Percentiles rank a stretch among this genome's conserved stretches.
These are phyloP conservation scores for Laburnicola sp. DNA, from an alignment of 2,329 filamentous ascomycete genomes.

Conservation along the genomic window DNA sequence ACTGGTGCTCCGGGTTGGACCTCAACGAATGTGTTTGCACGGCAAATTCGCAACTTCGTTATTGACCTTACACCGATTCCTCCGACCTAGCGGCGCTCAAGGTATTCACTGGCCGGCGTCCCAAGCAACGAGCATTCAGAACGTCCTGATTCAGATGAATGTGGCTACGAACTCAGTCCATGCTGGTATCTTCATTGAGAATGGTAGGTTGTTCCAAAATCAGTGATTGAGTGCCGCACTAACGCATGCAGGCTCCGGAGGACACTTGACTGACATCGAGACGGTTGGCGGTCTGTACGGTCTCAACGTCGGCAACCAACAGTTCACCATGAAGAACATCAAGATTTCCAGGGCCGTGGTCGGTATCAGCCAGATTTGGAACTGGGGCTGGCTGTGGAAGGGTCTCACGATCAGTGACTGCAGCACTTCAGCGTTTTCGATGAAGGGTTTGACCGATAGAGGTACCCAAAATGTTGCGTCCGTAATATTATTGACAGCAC, in stretches of 20 bases:
- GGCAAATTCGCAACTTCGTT: conserved; percentile 67
- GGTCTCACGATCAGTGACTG: conserved; percentile 58
- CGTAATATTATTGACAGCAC: conserved; percentile 61
- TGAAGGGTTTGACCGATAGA: conserved; percentile 40
- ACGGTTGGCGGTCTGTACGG: conserved; percentile 51
- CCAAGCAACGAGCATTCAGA: conserved; percentile 53
- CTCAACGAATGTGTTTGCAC: conserved; percentile 65
- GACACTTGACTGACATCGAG: conserved; percentile 52
- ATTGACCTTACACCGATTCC: conserved; percentile 60
- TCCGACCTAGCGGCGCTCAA: conserved; percentile 49
- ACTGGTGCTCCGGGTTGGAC: conserved; percentile 48
- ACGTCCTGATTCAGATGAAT: conserved; percentile 51
- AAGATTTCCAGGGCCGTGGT: conserved; percentile 56
- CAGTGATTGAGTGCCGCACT: not conserved
- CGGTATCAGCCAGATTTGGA: conserved; percentile 62
- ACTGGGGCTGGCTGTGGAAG: conserved; percentile 63
- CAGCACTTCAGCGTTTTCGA: conserved; percentile 58
- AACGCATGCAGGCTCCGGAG: conserved; percentile 44
- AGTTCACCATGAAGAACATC: conserved; percentile 63
- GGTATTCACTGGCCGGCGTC: conserved; percentile 54
- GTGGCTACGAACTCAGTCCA: conserved; percentile 51
- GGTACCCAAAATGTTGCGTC: conserved; percentile 55
- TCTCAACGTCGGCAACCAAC: conserved; percentile 53
- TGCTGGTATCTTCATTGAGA: conserved; percentile 53
- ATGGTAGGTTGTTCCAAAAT: conserved; percentile 22